phyloP scores from a whole-genome alignment of 1,284 basidiomycete genomes.

The Ustilago shanxiensis region DNA sequence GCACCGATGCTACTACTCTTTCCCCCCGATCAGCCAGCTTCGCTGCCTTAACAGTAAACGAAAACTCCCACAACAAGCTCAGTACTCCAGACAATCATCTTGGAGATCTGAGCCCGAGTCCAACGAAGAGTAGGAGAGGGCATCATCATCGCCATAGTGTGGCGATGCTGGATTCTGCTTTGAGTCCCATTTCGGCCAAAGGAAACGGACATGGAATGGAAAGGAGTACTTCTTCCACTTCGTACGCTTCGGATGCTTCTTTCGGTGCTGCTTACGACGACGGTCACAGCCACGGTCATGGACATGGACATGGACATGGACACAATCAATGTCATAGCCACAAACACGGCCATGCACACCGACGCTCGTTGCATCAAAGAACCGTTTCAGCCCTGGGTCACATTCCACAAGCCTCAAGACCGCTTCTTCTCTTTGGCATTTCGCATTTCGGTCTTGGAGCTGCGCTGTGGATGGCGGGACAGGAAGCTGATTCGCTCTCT shows the following conservation, averaged over 20 bases:
- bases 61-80: conserved; percentile 20
- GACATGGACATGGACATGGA: conserved; percentile 26
- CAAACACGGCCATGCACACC: conserved; percentile 32
- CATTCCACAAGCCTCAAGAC: conserved; percentile 69
- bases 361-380: conserved; percentile 33
- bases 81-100: conserved; percentile 15
- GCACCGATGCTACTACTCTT: conserved; percentile 41
- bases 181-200: conserved; percentile 33
- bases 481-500: conserved; percentile 86
- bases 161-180: conserved; percentile 44
- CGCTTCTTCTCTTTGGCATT: conserved; percentile 71
- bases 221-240: conserved; percentile 33
- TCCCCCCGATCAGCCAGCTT: conserved; percentile 49
- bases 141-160: conserved; percentile 63
- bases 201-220: conserved; percentile 37
- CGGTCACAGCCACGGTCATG: conserved; percentile 10
- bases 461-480: conserved; percentile 88
- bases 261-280: conserved; percentile 5
- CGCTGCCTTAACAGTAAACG: conserved; percentile 29
- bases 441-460: conserved; percentile 74
- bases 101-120: conserved; percentile 45
- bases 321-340: conserved; percentile 12
- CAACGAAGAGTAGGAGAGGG: conserved; percentile 51
- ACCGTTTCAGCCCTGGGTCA: conserved; percentile 57
- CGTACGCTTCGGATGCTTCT: conserved; percentile 33